These are phyloP conservation scores for Fallopia convolvulus DNA, from an alignment of 148 eudicot genomes.

Conservation along the genomic window DNA sequence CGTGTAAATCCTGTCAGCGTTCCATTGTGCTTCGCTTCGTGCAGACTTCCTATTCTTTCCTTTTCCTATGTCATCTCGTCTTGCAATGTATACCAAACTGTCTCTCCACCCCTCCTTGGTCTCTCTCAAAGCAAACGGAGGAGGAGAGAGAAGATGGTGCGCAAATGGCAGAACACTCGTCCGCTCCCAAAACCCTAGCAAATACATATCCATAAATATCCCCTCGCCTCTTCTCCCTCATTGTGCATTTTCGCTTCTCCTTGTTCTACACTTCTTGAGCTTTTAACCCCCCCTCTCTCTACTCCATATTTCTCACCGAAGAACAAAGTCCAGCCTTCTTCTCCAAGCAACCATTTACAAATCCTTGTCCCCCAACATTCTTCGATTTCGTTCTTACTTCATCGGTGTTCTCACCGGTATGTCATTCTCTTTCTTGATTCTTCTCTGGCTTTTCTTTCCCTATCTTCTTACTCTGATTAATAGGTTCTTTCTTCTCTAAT, in stretches of 20 bases:
- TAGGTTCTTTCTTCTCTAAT: constrained; percentile 15
- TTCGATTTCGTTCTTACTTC: constrained; percentile 26
- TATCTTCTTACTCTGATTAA: constrained; percentile 10
- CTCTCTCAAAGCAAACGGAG: not conserved
- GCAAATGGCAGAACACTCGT: not conserved
- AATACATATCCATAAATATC: constrained; percentile 9
- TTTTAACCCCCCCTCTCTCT: too few species aligned
- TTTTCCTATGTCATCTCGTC: not conserved
- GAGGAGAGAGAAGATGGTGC: not conserved
- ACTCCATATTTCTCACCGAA: not conserved
- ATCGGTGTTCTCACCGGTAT: constrained; percentile 36
- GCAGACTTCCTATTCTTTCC: not conserved
- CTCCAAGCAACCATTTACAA: not conserved
- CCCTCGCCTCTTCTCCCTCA: not conserved
- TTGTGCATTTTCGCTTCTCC: not conserved
- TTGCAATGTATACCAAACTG: not conserved
- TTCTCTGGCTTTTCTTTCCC: not conserved
- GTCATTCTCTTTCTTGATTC: constrained; percentile 9
- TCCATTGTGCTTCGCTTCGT: not conserved
- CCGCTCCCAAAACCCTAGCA: constrained; percentile 9
- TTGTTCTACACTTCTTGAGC: not conserved
- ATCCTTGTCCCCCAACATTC: not conserved
- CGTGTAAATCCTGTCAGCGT: too few species aligned
- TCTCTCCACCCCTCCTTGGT: not conserved
- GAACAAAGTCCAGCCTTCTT: not conserved